Percentiles rank a stretch among this genome's conserved stretches.
Conservation (phyloP, 2,329 filamentous ascomycete genomes). For the Diaporthe sp. region DNA sequence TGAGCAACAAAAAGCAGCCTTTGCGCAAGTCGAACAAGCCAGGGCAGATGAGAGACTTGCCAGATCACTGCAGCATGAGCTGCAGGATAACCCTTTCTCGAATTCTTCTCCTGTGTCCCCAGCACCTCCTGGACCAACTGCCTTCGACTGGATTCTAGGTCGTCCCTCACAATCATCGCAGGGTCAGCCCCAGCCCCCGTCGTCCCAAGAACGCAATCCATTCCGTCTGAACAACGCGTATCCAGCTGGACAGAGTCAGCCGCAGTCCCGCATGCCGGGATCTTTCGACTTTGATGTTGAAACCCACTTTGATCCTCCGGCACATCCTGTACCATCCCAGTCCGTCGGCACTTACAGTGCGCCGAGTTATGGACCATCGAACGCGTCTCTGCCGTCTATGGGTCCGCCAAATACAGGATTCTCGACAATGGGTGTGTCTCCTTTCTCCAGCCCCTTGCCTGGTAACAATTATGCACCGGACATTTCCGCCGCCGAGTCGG, state of each 20-base stretch:
- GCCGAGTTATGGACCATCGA: slow-evolving; percentile 5
- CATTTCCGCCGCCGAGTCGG: slow-evolving; percentile 37
- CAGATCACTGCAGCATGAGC: slow-evolving; percentile 34
- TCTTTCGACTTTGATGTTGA: slow-evolving; percentile 16
- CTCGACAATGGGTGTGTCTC: slow-evolving; percentile 16
- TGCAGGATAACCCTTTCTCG: slow-evolving; percentile 4
- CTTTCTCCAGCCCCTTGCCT: slow-evolving; percentile 18
- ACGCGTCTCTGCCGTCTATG: slow-evolving; percentile 5
- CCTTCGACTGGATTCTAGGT: slow-evolving; percentile 38
- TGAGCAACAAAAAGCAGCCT: slow-evolving; percentile 46
- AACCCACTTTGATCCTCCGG: neutral
- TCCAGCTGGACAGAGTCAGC: slow-evolving; percentile 16
- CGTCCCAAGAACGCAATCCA: slow-evolving; percentile 6
- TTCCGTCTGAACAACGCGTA: neutral
- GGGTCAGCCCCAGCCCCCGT: neutral
- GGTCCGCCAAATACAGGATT: slow-evolving; percentile 16
- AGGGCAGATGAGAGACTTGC: slow-evolving; percentile 47
- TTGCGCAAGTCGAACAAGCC: slow-evolving; percentile 49
- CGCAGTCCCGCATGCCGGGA: slow-evolving; percentile 1
- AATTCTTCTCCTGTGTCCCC: neutral
- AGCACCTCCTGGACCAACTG: slow-evolving; percentile 33
- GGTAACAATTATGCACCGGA: slow-evolving; percentile 18
- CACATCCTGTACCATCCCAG: slow-evolving; percentile 2
- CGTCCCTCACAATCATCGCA: slow-evolving; percentile 26
- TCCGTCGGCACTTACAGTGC: neutral